Conservation (phyloP, 1,284 basidiomycete genomes). For the Trametes sp. region DNA sequence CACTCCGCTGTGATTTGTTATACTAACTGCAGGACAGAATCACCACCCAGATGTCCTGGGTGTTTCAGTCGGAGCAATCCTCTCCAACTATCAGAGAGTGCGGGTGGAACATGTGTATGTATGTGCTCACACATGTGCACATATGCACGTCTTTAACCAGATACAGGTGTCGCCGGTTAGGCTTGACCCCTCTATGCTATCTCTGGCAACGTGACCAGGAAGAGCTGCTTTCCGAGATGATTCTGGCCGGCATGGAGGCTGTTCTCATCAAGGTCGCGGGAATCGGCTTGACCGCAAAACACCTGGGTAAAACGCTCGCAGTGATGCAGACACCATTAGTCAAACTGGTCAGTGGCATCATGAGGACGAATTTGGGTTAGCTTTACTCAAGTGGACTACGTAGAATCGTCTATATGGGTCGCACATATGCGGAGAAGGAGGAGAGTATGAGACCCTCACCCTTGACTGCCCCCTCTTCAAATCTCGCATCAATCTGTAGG, state of each 20-base stretch:
- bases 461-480: conserved; percentile 93
- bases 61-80: conserved; percentile 94
- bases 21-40: too few species aligned
- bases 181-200: conserved; percentile 84
- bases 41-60: conserved; percentile 87
- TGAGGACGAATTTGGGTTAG: not conserved
- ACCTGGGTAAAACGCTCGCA: conserved; percentile 82
- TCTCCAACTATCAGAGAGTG: conserved; percentile 97
- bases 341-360: conserved; percentile 65
- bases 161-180: conserved; percentile 80
- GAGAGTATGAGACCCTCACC: conserved; percentile 97
- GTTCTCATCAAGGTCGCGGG: conserved; percentile 97
- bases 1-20: too few species aligned
- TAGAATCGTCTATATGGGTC: conserved; percentile 88
- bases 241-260: conserved; percentile 79
- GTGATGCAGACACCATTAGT: conserved; percentile 80
- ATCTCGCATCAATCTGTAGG: conserved; percentile 76
- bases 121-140: not conserved
- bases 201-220: conserved; percentile 95
- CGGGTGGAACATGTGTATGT: conserved; percentile 96
- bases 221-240: conserved; percentile 89
- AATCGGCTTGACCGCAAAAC: conserved; percentile 81
- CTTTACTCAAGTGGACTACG: not conserved
- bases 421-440: conserved; percentile 97
- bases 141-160: not conserved